Percentiles rank a stretch among this genome's conserved stretches.
phyloP scores from a whole-genome alignment of 306 rosid species.

The Pyrus pyrifolia region DNA sequence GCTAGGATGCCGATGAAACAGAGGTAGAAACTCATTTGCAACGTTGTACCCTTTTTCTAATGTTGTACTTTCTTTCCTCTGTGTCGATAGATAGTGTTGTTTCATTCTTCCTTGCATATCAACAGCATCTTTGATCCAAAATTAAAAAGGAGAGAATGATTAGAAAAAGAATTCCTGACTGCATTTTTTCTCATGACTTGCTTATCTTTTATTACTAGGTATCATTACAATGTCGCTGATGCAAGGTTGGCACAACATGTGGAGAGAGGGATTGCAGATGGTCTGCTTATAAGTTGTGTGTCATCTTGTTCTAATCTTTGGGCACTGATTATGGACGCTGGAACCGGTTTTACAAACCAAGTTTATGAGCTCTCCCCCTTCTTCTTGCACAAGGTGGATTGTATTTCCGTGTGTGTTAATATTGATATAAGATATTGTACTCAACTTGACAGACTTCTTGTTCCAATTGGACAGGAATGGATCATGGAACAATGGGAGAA shows the following conservation, averaged over 20 bases:
- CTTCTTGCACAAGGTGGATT: constrained; percentile 79
- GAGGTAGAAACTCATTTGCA: constrained; percentile 38
- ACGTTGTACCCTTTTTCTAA: neutral
- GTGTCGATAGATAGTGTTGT: neutral
- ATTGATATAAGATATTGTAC: neutral
- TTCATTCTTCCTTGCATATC: neutral
- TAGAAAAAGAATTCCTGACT: neutral
- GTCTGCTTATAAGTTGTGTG: constrained; percentile 85
- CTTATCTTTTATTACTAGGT: constrained; percentile 42
- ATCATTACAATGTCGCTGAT: constrained; percentile 85
- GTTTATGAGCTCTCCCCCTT: constrained; percentile 72
- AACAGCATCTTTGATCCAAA: neutral
- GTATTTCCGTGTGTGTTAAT: constrained; percentile 4
- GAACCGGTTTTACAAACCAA: constrained; percentile 79
- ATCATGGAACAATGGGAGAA: constrained; percentile 71
- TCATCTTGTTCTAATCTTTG: constrained; percentile 88
- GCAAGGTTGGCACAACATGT: constrained; percentile 78
- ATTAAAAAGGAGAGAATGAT: neutral
- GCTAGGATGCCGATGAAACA: constrained; percentile 93
- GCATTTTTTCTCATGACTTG: constrained; percentile 5
- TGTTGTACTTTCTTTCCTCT: neutral
- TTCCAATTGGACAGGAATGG: constrained; percentile 39
- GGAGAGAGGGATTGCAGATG: constrained; percentile 92
- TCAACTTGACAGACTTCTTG: neutral
- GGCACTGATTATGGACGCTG: constrained; percentile 99